Percentiles rank a stretch among this genome's conserved stretches.
Conservation (phyloP, 305 asterid genomes). For the Caryopteris hybrid region DNA sequence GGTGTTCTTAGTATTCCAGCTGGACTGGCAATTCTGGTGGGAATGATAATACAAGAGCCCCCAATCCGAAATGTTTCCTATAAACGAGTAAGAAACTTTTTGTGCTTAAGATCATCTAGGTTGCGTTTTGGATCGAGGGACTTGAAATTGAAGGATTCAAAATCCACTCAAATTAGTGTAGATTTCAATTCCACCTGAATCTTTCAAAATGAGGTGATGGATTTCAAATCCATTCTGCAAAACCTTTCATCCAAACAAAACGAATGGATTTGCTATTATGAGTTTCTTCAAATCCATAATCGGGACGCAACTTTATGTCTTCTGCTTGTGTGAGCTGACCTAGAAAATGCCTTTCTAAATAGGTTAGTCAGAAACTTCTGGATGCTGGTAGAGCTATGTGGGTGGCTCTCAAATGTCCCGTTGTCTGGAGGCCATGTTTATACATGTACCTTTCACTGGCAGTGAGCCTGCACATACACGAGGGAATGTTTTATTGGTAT, state of each 20-base stretch:
- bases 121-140: not conserved
- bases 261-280: not conserved
- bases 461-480: conserved; percentile 56
- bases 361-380: conserved; percentile 44
- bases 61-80: conserved; percentile 36
- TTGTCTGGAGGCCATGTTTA: conserved; percentile 62
- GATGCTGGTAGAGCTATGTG: conserved; percentile 56
- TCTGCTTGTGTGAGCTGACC: conserved; percentile 10
- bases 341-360: conserved; percentile 13
- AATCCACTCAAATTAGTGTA: not conserved
- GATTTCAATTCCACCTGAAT: not conserved
- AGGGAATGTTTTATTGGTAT: conserved; percentile 70
- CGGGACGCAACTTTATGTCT: not conserved
- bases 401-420: conserved; percentile 50
- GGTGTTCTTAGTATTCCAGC: conserved; percentile 60
- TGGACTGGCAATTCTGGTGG: conserved; percentile 50
- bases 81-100: conserved; percentile 41
- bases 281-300: too few species aligned
- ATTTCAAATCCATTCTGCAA: not conserved
- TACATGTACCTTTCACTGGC: conserved; percentile 62
- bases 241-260: not conserved
- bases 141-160: not conserved
- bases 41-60: conserved; percentile 48
- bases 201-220: not conserved
- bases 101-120: not conserved